Base-by-base conservation (phyloP, 1,284 basidiomycete genomes). In the Pulveroboletus sp. region DNA sequence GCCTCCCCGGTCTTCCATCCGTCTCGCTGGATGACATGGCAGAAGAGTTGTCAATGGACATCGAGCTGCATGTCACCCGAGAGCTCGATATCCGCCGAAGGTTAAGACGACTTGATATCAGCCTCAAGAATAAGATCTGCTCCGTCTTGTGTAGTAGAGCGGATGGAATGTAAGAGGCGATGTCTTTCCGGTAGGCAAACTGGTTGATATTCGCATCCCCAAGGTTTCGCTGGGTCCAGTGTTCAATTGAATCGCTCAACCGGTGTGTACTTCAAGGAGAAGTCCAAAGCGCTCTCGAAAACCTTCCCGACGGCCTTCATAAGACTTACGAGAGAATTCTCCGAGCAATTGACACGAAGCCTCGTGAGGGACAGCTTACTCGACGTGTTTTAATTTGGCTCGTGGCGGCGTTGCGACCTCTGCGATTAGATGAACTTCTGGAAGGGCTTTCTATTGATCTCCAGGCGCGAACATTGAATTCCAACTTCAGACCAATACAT, bases 1-100 rank as follows among this genome's bases (percentile, higher is more conserved):
- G 20, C 22, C 49, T 62, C 3, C 43, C 55, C 1, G 26, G 7
- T 25, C 39, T 40, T 14, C 36, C 55, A 36, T 40, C 28, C 35
- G 43, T 60, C 46, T 56, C 44, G 7, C 31, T 54, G 58, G 58
- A 56, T 17, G 28, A 47, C 10, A 58, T 56, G 58, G 18, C 35
- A 4, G 20, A 15, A 11, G 43, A 60, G 25, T 29, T 58, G 29
- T 56, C n/a, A 5, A 52, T 25, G 10, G 58, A 61, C 20, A 59
- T 61, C 24, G 10, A 28, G 3, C 29, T 48, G 2, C 58, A 56
- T 14, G 40, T 58, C 9, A 50, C 46, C 5, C 29, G 47, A 29
- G 46, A 52, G 26, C 39, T 61, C 4, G 53, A 50, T 18, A 58
- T 43, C 3, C 47, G 38, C 15, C 15, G 4, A 20, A 54, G 43